Conservation (phyloP, 495 filamentous ascomycete species). For the Neurospora sp. region DNA sequence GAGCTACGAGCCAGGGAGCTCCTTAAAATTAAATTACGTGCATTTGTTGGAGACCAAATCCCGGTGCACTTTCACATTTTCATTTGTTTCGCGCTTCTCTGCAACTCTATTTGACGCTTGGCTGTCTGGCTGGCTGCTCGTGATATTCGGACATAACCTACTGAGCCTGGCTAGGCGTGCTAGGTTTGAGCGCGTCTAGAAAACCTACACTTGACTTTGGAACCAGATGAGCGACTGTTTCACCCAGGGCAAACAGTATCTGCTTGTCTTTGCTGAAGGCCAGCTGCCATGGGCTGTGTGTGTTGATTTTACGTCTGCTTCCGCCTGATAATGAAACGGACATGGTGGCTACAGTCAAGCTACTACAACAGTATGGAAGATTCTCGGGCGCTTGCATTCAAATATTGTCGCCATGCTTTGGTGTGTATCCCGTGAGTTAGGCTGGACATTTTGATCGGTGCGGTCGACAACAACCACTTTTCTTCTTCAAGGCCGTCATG, state of each 20-base stretch:
- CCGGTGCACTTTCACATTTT: neutral
- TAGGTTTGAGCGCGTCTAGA: neutral
- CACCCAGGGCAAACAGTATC: neutral
- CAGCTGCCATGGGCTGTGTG: neutral
- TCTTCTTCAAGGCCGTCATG: neutral
- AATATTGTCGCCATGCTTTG: neutral
- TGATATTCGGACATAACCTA: neutral
- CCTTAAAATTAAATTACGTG: neutral
- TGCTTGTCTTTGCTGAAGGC: neutral
- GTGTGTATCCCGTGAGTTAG: neutral
- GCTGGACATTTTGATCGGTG: neutral
- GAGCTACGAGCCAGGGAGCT: neutral
- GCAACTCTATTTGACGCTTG: neutral
- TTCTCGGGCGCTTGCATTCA: neutral
- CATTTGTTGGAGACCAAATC: neutral
- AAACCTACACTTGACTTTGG: neutral
- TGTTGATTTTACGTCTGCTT: neutral
- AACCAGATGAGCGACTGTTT: neutral
- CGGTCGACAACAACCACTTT: neutral
- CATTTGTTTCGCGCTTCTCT: neutral
- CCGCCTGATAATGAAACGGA: neutral
- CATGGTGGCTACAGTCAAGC: neutral
- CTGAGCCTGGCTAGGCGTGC: neutral
- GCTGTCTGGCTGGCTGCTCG: neutral
- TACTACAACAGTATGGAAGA: neutral